Conservation (phyloP, 2,329 filamentous ascomycete species). For the Cryphonectria nitschkei region DNA sequence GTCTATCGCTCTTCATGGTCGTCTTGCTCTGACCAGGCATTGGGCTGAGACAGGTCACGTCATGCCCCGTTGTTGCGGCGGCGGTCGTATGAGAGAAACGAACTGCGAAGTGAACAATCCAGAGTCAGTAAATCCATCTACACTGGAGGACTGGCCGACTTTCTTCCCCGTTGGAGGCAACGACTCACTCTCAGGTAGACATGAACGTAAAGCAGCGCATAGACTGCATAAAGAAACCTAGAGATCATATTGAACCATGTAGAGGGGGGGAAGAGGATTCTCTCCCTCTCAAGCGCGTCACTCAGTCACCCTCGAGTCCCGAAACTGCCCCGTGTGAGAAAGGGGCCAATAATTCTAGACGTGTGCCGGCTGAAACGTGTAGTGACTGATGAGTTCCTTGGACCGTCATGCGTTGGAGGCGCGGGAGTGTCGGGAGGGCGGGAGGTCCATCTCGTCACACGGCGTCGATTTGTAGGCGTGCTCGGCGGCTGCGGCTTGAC, state of each 20-base stretch:
- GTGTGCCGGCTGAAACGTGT: conserved; percentile 3
- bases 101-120: background rate
- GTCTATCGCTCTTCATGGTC: background rate
- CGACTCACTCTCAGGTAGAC: conserved; percentile 21
- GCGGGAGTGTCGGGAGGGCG: background rate
- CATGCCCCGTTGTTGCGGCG: conserved; percentile 13
- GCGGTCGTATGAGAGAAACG: conserved; percentile 21
- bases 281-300: background rate
- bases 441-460: background rate
- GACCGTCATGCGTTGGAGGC: conserved; percentile 1
- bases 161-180: background rate
- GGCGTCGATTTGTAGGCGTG: background rate
- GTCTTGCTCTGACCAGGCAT: too few species aligned
- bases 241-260: conserved; percentile 18
- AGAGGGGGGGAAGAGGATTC: background rate
- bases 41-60: background rate
- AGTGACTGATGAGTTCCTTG: background rate
- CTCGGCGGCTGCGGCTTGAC: background rate
- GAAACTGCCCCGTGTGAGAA: background rate
- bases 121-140: background rate
- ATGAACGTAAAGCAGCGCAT: conserved; percentile 25
- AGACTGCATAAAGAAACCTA: conserved; percentile 22
- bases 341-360: background rate
- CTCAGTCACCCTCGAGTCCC: background rate
- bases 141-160: background rate